These are phyloP conservation scores for Calonectria henricotiae DNA, from an alignment of 2,329 filamentous ascomycete genomes.

Conservation along the genomic window DNA sequence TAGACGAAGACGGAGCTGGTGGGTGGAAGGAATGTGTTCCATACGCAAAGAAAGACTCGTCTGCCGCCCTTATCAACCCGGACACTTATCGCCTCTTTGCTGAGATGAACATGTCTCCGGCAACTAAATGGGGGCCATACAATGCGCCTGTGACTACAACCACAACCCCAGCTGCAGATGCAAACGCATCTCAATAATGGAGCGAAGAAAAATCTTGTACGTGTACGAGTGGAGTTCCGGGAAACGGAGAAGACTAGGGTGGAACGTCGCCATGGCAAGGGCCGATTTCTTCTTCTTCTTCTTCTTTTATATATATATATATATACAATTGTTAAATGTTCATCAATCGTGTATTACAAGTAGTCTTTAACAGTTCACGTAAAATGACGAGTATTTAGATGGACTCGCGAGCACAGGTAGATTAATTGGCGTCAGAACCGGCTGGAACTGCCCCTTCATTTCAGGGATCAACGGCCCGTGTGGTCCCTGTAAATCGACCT, in stretches of 20 bases:
- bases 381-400: neutral
- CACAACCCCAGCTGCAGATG: neutral
- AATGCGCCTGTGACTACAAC: neutral
- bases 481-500: neutral
- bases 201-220: neutral
- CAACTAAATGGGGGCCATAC: slow-evolving; percentile 23
- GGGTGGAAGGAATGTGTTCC: neutral
- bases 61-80: slow-evolving; percentile 16
- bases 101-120: slow-evolving; percentile 32
- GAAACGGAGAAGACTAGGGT: neutral
- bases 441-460: neutral
- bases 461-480: neutral
- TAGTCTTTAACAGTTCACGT: neutral
- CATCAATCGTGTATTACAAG: neutral
- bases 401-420: neutral
- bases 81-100: slow-evolving; percentile 30
- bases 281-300: neutral
- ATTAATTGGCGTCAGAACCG: neutral
- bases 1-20: slow-evolving; percentile 5
- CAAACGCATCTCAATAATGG: neutral
- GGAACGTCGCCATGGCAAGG: neutral
- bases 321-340: neutral
- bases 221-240: neutral
- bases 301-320: neutral
- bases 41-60: neutral